phyloP scores from a whole-genome alignment of 2,329 filamentous ascomycete genomes.

The Fusarium tricinctum region DNA sequence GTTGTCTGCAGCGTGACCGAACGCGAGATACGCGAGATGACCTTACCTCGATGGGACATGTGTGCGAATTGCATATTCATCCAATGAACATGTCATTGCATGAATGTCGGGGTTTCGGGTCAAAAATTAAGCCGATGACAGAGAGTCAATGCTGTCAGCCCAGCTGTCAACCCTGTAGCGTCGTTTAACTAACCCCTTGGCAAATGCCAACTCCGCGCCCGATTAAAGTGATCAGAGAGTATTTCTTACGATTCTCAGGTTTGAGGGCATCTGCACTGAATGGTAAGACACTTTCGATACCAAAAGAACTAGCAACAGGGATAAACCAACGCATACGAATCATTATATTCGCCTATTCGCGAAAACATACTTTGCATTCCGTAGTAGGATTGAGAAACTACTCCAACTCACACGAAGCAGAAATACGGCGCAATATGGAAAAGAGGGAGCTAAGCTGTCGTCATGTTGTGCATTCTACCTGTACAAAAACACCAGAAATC shows the following conservation, averaged over 20 bases:
- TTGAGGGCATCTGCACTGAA: background rate
- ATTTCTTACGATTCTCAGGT: background rate
- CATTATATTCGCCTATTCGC: no score
- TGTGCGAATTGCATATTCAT: background rate
- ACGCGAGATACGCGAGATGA: conserved; percentile 11
- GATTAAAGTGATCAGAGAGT: no score
- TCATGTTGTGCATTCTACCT: no score
- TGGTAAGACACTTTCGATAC: no score
- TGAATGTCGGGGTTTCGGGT: conserved; percentile 18
- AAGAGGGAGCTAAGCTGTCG: background rate
- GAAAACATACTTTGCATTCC: background rate
- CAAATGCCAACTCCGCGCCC: background rate
- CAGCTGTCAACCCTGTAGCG: conserved; percentile 18
- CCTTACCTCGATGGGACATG: background rate
- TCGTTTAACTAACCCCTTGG: conserved; percentile 9
- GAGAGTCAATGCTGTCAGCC: conserved; percentile 17
- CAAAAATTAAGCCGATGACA: conserved; percentile 32
- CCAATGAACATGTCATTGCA: conserved; percentile 9
- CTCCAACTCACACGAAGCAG: no score
- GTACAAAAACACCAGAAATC: no score
- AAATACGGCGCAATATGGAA: no score
- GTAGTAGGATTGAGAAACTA: no score
- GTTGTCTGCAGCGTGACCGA: background rate
- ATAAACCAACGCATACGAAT: no score
- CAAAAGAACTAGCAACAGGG: no score